Conservation (phyloP, 495 filamentous ascomycete species). For the Penicillium ochrochloron region DNA sequence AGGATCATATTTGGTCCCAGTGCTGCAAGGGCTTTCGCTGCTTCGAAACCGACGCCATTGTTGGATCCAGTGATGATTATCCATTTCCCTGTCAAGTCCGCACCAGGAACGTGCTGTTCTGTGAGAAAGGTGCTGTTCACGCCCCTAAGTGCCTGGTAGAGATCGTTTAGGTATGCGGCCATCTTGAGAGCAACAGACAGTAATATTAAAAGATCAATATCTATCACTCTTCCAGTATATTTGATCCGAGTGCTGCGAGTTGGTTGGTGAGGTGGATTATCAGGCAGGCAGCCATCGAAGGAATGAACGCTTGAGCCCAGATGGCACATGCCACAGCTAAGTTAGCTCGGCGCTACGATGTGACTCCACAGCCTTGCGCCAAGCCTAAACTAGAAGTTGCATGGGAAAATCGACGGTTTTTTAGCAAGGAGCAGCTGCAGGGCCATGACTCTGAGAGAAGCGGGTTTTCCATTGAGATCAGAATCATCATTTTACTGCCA, state of each 20-base stretch:
- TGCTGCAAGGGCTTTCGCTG: conserved; percentile 30
- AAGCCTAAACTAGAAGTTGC: neutral
- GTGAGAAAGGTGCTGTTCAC: conserved; percentile 21
- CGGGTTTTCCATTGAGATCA: neutral
- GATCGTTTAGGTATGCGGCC: neutral
- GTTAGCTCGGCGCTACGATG: neutral
- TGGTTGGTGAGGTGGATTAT: neutral
- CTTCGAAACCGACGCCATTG: conserved; percentile 39
- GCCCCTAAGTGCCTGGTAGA: conserved; percentile 10
- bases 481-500: neutral
- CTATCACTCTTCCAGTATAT: neutral
- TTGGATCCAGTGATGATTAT: conserved; percentile 42
- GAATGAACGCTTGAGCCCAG: neutral
- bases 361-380: neutral
- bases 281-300: neutral
- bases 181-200: neutral
- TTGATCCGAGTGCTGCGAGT: neutral
- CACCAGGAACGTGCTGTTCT: conserved; percentile 18
- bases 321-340: too few relatives aligned
- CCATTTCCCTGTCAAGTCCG: conserved; percentile 34
- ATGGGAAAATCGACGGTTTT: neutral
- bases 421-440: neutral
- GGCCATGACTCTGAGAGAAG: neutral
- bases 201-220: neutral
- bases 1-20: conserved; percentile 39